Evolutionary conservation across 2,329 filamentous ascomycete genomes (phyloP), one percentile per base, ranked within the genome.

Genomic region (Botrytis medusae): DNA sequence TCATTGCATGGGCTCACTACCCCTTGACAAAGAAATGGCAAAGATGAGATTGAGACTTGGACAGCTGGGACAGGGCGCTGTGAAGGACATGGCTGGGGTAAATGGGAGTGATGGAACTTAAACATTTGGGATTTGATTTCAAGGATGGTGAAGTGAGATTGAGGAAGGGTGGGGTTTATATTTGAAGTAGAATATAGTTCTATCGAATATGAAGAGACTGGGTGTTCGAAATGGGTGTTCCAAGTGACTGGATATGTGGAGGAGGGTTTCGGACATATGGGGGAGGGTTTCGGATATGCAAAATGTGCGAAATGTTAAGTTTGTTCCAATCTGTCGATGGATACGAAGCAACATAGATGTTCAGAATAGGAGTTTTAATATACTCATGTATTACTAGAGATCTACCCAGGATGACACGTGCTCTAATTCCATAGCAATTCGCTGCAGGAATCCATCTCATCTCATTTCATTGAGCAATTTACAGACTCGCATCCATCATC

Each of bases 1-100:
- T 8, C 64, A 72, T 70, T 73, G 51, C 4, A 32, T 73, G 46
- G 71, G 71, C 9, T 44, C 73, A 10, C 18, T 44, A 4, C 59
- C 68, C 25, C 12, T 46, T n/a, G 48, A 37, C 9, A 29, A 37
- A 8, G 37, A 25, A 34, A 44, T 37, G 12, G 10, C 12, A 14
- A 69, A 54, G n/a, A 22, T 14, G 12, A 46, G 44, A 20, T 4
- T 42, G 29, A 34, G 37, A 16, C 25, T 25, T 57, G 12, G 51
- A 32, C 37, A 44, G 37, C 51, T 32, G 16, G 18, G n/a, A 25
- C 46, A 37, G 25, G n/a, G 12, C 18, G 37, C 42, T 61, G 12
- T 9, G 37, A n/a, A 37, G 25, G n/a, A 61, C 44, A 37, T 34
- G 18, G 54, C 10, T 22, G n/a, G 37, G 25, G 34, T 32, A n/a